Conservation (phyloP, 208 protist genomes). For the Acanthamoeba quina region DNA sequence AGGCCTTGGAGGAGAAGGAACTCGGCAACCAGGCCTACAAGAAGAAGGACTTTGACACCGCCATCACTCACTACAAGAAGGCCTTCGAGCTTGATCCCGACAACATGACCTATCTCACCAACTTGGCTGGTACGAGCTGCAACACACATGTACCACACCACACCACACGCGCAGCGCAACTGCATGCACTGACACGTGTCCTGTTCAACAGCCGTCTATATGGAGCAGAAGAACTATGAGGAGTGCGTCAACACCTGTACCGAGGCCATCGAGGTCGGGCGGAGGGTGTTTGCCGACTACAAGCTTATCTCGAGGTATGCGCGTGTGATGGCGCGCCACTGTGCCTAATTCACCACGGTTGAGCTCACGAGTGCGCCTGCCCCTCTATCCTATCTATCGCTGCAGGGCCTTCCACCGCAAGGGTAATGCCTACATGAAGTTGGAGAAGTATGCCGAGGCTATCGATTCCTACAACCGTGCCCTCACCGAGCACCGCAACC, state of each 20-base stretch:
- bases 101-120: conserved; percentile 84
- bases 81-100: conserved; percentile 79
- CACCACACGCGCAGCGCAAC: neutral
- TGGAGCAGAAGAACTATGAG: conserved; percentile 96
- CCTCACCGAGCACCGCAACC: conserved; percentile 95
- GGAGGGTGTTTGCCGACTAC: conserved; percentile 92
- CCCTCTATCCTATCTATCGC: neutral
- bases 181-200: neutral
- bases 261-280: conserved; percentile 90
- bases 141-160: neutral
- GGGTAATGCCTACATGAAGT: conserved; percentile 94
- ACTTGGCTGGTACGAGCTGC: conserved; percentile 76
- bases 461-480: conserved; percentile 93
- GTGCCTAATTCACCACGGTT: conserved; percentile 64
- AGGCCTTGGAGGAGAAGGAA: conserved; percentile 87
- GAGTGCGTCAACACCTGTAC: conserved; percentile 94
- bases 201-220: conserved; percentile 91
- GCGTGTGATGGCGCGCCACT: neutral
- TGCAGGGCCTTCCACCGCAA: conserved; percentile 93
- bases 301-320: conserved; percentile 92
- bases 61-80: conserved; percentile 85
- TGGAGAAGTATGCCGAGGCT: conserved; percentile 96
- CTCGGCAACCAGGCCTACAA: conserved; percentile 96
- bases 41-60: conserved; percentile 94
- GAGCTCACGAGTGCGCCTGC: neutral